phyloP scores from a whole-genome alignment of 495 filamentous ascomycete genomes.

The Neurospora cerealis region DNA sequence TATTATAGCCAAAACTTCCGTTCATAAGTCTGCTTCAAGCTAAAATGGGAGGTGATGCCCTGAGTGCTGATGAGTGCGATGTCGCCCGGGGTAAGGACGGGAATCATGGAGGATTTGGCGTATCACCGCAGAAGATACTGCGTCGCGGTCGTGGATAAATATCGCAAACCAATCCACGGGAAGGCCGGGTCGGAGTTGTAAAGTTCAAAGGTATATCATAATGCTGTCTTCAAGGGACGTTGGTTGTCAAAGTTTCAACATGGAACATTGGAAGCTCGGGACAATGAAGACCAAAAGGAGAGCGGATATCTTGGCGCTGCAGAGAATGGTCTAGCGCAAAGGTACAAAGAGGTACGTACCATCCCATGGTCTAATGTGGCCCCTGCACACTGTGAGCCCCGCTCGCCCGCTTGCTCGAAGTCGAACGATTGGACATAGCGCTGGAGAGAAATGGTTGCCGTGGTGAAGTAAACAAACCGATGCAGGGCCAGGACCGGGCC shows the following conservation, averaged over 20 bases:
- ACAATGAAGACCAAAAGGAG: background rate
- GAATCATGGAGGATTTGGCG: background rate
- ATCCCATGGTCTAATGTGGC: background rate
- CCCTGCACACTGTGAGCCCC: background rate
- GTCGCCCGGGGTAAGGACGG: background rate
- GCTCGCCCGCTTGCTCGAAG: background rate
- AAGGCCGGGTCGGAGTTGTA: background rate
- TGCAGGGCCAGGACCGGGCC: background rate
- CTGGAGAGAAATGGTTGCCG: constrained; percentile 13
- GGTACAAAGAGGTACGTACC: background rate
- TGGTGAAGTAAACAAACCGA: constrained; percentile 18
- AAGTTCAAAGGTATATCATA: background rate
- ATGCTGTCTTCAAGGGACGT: background rate
- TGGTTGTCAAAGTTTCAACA: background rate
- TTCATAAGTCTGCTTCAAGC: background rate
- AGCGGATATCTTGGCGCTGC: background rate
- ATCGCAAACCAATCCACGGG: background rate
- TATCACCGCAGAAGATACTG: background rate
- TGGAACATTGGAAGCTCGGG: background rate
- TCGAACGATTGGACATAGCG: background rate
- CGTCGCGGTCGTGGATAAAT: background rate
- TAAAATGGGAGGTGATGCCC: background rate
- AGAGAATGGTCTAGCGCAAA: background rate
- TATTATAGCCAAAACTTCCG: background rate
- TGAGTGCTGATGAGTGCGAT: background rate